A percentile compares a stretch with the other conserved stretches of the same genome.
phyloP scores from a whole-genome alignment of 129 eudicot species.

The Tagetes erecta region DNA sequence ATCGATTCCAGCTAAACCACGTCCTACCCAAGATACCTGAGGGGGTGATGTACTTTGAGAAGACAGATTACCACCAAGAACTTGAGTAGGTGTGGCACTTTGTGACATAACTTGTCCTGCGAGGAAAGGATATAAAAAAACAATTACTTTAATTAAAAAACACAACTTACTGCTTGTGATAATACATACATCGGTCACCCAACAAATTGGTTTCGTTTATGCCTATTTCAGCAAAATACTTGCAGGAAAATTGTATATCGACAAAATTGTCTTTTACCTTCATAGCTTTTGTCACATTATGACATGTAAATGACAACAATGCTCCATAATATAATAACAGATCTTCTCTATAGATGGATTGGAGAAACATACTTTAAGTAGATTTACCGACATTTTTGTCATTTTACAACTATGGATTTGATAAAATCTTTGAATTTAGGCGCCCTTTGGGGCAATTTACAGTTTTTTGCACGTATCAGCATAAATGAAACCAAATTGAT shows the following conservation, averaged over 20 bases:
- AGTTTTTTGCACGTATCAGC: background rate
- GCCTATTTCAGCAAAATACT: background rate
- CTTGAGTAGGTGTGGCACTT: slow-evolving; percentile 30
- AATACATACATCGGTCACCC: background rate
- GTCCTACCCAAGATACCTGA: slow-evolving; percentile 28
- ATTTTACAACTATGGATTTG: background rate
- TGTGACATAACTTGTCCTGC: slow-evolving; percentile 35
- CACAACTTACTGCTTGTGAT: background rate
- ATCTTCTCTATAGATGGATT: background rate
- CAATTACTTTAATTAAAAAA: background rate
- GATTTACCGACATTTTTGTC: background rate
- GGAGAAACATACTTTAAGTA: background rate
- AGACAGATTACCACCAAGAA: slow-evolving; percentile 16
- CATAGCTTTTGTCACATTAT: background rate
- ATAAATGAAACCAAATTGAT: background rate
- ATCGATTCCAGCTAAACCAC: slow-evolving; percentile 28
- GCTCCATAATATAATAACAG: background rate
- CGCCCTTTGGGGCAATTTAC: background rate
- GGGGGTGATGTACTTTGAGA: slow-evolving; percentile 36
- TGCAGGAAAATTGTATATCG: background rate
- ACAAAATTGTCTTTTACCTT: background rate
- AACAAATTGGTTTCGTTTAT: background rate
- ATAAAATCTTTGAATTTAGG: background rate
- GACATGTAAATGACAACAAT: background rate
- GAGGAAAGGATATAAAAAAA: background rate